Conservation (phyloP, 2,329 filamentous ascomycete species). For the Ascocoryne sarcoides region DNA sequence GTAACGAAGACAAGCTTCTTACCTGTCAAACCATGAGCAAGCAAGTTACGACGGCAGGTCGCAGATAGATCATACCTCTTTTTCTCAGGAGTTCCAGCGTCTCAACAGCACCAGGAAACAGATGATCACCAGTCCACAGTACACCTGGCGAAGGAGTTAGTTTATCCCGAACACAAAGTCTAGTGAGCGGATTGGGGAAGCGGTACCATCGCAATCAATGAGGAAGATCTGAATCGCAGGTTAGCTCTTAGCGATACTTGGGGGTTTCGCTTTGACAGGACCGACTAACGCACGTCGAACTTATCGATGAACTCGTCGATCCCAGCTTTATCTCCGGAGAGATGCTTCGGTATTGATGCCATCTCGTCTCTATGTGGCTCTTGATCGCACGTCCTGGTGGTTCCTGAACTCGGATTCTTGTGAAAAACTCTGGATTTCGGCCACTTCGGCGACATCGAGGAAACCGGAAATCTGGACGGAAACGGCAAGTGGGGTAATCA, state of each 20-base stretch:
- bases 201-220: conserved; percentile 90
- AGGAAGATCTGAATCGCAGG: conserved; percentile 62
- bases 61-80: no score
- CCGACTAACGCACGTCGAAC: conserved; percentile 70
- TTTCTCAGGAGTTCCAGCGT: conserved; percentile 75
- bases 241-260: conserved; percentile 14
- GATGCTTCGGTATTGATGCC: conserved; percentile 42
- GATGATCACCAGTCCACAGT: conserved; percentile 88
- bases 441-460: no score
- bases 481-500: no score
- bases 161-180: conserved; percentile 1
- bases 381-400: no score
- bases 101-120: conserved; percentile 78
- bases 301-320: conserved; percentile 78
- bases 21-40: conserved; percentile 39
- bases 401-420: no score
- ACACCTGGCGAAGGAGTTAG: conserved; percentile 53
- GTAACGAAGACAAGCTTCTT: conserved; percentile 95
- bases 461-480: no score
- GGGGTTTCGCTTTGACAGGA: no score
- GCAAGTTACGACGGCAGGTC: not conserved
- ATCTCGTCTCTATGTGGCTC: conserved; percentile 6
- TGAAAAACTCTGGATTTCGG: no score
- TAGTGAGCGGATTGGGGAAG: conserved; percentile 5
- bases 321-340: conserved; percentile 70